Evolutionary conservation across 106 monocot species (phyloP).

Genomic region (Dendrobium catenatum): DNA sequence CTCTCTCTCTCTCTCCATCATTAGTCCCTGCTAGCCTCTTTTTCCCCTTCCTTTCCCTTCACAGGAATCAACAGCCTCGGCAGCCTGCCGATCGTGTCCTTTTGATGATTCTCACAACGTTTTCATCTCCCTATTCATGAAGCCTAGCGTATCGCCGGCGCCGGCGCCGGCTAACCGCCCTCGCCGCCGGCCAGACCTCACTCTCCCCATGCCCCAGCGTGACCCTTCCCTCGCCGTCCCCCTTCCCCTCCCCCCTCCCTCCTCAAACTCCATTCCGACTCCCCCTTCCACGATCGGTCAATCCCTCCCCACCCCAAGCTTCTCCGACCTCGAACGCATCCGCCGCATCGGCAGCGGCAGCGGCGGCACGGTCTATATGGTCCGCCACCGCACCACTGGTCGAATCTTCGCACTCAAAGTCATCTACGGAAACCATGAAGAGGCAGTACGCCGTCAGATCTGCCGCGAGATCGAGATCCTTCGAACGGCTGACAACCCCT

Average conservation of each 20-base stretch:
- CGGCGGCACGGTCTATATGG: slow-evolving; percentile 46
- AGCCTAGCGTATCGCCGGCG: background rate
- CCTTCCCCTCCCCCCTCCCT: slow-evolving; percentile 10
- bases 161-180: background rate
- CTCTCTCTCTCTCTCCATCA: background rate
- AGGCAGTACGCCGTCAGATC: slow-evolving; percentile 36
- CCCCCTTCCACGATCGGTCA: slow-evolving; percentile 7
- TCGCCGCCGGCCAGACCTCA: slow-evolving; percentile 11
- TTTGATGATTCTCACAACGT: background rate
- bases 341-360: slow-evolving; percentile 37
- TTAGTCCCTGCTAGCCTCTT: background rate
- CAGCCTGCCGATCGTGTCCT: background rate
- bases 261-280: slow-evolving; percentile 7
- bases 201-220: slow-evolving; percentile 47
- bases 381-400: slow-evolving; percentile 21
- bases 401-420: slow-evolving; percentile 34
- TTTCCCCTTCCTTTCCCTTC: background rate
- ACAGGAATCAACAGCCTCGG: background rate
- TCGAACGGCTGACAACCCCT: slow-evolving; percentile 36
- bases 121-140: background rate
- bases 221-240: slow-evolving; percentile 37
- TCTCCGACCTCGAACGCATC: slow-evolving; percentile 31
- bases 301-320: slow-evolving; percentile 12
- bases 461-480: slow-evolving; percentile 56
- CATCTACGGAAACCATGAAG: slow-evolving; percentile 42